Evolutionary conservation across 225 moss, liverwort and hornwort genomes (phyloP), one percentile per base, ranked within the genome.

Genomic region (Pseudisothecium myosuroides): DNA sequence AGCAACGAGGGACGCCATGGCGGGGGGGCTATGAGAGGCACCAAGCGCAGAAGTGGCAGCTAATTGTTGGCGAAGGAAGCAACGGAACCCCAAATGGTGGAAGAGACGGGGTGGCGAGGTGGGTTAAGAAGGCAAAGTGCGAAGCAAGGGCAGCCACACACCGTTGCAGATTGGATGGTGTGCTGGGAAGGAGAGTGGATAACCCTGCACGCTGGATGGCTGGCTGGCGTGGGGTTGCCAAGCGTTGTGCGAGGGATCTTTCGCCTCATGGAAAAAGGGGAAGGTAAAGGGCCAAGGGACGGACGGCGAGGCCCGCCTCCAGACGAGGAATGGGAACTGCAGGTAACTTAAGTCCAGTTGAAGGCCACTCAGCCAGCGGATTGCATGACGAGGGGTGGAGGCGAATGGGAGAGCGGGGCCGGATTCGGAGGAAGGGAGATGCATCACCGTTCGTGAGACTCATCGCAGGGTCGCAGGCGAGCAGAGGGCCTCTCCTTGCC

Each of bases 1-100:
- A 75, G 91, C 86, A 23, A 93, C 91, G 49, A 87, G 22, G 71
- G 91, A 93, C 36, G 93, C 93, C 91, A 91, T 93, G 7, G 88
- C 37, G 22, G 3, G n/a, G 78, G 4, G 15, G 5, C 54, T 9
- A 6, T 1, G 36, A 9, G 54, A 14, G 23, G 23, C n/a, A n/a
- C n/a, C n/a, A n/a, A n/a, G n/a, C n/a, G n/a, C 23, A 36, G 37
- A 24, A 37, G 2, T 14, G 23, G 39, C 79, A 49, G 18, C 60
- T 41, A 6, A 43, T 43, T 8, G 60, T 39, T 19, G 60, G 8
- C 21, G 60, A 41, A 41, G 60, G 60, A 9, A 59, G n/a, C 41
- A 41, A 60, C 60, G 2, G 34, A 67, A 67, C 27, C 66, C 50
- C 49, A 23, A 52, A 3, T 66, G 49, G 50, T 83, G 19, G 28